Conservation (phyloP, 805 yeast genomes). For the Saccharomycopsis guyanensis region DNA sequence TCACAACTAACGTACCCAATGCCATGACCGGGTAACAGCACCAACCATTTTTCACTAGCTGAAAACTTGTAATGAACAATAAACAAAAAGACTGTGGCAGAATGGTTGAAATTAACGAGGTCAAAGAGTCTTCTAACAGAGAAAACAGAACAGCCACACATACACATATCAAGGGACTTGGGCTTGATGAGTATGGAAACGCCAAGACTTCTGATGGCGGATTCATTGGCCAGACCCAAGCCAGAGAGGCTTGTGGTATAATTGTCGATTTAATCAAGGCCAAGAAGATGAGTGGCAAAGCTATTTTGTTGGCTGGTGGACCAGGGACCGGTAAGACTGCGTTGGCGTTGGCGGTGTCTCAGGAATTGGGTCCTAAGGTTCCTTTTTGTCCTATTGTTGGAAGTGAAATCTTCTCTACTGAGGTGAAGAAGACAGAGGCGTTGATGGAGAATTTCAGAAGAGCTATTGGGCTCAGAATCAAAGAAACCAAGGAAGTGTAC, state of each 20-base stretch:
- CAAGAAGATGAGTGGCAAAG: constrained; percentile 90
- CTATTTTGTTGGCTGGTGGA: constrained; percentile 92
- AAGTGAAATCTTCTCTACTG: constrained; percentile 89
- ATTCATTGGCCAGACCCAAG: constrained; percentile 62
- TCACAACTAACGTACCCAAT: too few species aligned
- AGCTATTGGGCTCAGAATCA: constrained; percentile 92
- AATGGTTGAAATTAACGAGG: constrained; percentile 21
- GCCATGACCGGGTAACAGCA: too few species aligned
- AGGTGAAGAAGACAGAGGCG: constrained; percentile 93
- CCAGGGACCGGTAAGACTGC: constrained; percentile 99
- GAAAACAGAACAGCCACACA: constrained; percentile 87
- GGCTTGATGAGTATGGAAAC: constrained; percentile 80
- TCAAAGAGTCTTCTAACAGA: constrained; percentile 47
- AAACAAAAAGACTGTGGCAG: neutral
- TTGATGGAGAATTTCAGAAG: constrained; percentile 94
- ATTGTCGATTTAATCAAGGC: constrained; percentile 89
- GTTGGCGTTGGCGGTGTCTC: constrained; percentile 89
- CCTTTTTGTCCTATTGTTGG: constrained; percentile 98
- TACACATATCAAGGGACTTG: constrained; percentile 92
- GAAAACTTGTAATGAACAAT: neutral
- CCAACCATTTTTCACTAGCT: too few species aligned
- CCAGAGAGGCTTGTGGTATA: constrained; percentile 90
- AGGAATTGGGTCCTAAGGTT: constrained; percentile 92
- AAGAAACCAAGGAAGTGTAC: constrained; percentile 94
- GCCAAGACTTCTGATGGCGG: constrained; percentile 84